These are phyloP conservation scores for Didymosphaeria variabile DNA, from an alignment of 2,329 filamentous ascomycete genomes.

Conservation along the genomic window DNA sequence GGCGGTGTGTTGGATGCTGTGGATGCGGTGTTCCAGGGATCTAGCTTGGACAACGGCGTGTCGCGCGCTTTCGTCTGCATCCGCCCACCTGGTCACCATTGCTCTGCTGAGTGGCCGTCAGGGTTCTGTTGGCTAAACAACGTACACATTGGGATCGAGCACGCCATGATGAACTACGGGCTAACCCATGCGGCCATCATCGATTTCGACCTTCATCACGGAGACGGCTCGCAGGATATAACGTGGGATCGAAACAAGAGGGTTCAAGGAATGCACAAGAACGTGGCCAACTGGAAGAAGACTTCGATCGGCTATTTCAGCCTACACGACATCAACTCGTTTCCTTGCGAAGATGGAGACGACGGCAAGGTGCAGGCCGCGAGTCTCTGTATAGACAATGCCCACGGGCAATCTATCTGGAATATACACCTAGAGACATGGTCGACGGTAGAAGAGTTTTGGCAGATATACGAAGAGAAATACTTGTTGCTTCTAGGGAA, in stretches of 20 bases:
- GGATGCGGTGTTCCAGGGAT: conserved; percentile 77
- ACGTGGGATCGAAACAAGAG: conserved; percentile 89
- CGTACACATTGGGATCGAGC: conserved; percentile 94
- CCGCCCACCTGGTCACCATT: conserved; percentile 93
- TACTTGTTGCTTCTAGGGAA: conserved; percentile 84
- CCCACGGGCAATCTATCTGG: conserved; percentile 93
- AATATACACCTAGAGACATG: conserved; percentile 93
- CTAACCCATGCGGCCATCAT: conserved; percentile 86
- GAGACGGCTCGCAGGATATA: conserved; percentile 86
- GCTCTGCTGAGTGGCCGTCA: conserved; percentile 86
- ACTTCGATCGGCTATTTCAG: conserved; percentile 95
- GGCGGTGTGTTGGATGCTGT: conserved; percentile 94
- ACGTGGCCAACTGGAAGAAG: conserved; percentile 79
- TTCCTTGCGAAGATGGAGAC: conserved; percentile 94
- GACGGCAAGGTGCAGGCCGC: conserved; percentile 92
- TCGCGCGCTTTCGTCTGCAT: conserved; percentile 90
- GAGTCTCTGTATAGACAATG: conserved; percentile 91
- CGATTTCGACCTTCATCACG: conserved; percentile 54
- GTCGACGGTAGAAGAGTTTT: conserved; percentile 85
- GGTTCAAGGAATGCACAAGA: conserved; percentile 70
- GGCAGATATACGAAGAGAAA: conserved; percentile 82
- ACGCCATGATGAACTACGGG: conserved; percentile 83
- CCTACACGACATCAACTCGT: conserved; percentile 97
- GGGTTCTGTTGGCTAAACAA: conserved; percentile 99
- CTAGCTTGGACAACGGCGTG: conserved; percentile 60